Evolutionary conservation across 2,329 filamentous ascomycete genomes (phyloP).

Genomic region (Geosmithia putterillii): DNA sequence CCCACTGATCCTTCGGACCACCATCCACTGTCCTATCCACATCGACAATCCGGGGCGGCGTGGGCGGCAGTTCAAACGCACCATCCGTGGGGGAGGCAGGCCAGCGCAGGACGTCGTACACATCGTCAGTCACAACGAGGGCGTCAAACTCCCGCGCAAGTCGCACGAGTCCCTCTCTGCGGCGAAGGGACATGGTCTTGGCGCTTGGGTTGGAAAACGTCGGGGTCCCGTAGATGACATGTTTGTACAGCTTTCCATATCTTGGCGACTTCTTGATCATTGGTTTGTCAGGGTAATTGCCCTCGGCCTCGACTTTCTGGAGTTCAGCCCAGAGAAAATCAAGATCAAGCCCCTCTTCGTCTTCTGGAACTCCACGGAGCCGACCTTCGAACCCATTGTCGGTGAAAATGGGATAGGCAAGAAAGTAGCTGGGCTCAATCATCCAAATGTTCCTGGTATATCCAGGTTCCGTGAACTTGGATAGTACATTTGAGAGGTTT

Average conservation of each 20-base stretch:
- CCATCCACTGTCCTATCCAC: constrained; percentile 33
- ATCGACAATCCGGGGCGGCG: constrained; percentile 36
- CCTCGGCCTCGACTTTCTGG: background rate
- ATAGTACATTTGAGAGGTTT: constrained; percentile 5
- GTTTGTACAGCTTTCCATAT: constrained; percentile 49
- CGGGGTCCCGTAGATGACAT: constrained; percentile 56
- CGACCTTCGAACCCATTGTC: constrained; percentile 45
- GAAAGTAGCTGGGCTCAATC: constrained; percentile 49
- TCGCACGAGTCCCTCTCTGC: constrained; percentile 43
- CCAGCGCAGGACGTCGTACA: constrained; percentile 62
- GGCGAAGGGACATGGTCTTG: constrained; percentile 46
- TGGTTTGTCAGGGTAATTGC: background rate
- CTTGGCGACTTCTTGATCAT: background rate
- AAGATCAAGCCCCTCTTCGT: constrained; percentile 21
- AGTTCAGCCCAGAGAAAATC: constrained; percentile 5
- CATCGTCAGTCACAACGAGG: constrained; percentile 55
- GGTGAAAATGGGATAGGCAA: constrained; percentile 49
- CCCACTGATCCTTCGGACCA: constrained; percentile 29
- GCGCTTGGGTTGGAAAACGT: constrained; percentile 60
- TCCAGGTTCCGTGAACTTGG: constrained; percentile 42
- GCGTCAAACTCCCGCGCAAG: constrained; percentile 53
- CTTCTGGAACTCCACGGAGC: constrained; percentile 45
- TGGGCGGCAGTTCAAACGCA: constrained; percentile 1
- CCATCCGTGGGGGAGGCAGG: constrained; percentile 6
- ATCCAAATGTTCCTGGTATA: constrained; percentile 52